Evolutionary conservation across 1,139 yeast genomes (phyloP), one percentile per base, ranked within the genome.

Genomic region (Zygosaccharomyces pseudobailii): DNA sequence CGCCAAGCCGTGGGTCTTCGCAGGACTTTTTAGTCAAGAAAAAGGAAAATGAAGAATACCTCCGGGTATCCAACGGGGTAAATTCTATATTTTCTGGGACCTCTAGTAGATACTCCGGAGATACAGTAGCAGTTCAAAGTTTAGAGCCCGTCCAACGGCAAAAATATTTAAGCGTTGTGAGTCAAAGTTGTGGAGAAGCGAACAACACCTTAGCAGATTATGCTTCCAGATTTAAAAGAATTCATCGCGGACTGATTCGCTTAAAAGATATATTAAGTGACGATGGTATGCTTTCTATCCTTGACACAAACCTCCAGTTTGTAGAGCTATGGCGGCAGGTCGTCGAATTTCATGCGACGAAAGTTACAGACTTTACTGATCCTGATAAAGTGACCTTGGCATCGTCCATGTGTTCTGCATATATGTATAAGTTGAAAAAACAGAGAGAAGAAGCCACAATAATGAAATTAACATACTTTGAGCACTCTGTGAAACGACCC

Each of bases 381-480:
- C 40, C 50, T 21, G 43, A 45, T 5, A 24, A 35, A 36, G 40
- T 20, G 4, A 17, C 31, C 4, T 32, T 36, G 24, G 39, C 31
- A 21, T 36, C 46, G 7, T 50, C 61, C 13, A 55, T 55, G 28
- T 52, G 52, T 45, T 43, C 45, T 4, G 45, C 53, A 6, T 58
- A 56, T 45, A 43, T 57, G 6, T 55, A 58, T 21, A 55, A 54
- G 39, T 39, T 63, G 7, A 52, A 55, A 19, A 48, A 48, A 23
- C 59, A 56, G 36, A 55, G 60, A 27, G 63, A 61, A 33, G 55
- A 59, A 40, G 53, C 59, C 6, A 62, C 66, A 5, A 52, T 59
- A 9, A 42, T 65, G 30, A 51, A 63, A 19, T 45, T 59, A 2
- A 45, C 51, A 2, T 61, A 62, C 10, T 44, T 68, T 7, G 57